Percentiles rank a stretch among this genome's conserved stretches.
These are phyloP conservation scores for Microdochium nivale DNA, from an alignment of 2,329 filamentous ascomycete species.

Conservation along the genomic window DNA sequence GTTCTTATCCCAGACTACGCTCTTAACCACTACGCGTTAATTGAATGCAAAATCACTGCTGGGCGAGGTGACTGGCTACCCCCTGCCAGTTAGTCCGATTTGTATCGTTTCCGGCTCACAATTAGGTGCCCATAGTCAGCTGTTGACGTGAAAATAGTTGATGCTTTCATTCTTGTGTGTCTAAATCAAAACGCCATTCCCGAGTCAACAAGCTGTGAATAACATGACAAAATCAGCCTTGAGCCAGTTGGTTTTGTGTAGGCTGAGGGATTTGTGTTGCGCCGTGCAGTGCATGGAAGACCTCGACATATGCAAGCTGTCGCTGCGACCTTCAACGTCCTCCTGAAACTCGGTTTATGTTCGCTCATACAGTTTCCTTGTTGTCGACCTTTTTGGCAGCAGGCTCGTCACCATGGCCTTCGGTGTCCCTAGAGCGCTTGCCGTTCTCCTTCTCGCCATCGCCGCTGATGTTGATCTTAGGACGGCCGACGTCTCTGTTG, in stretches of 20 bases:
- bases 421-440: constrained; percentile 50
- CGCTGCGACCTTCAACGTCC: neutral
- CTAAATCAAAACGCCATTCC: constrained; percentile 1
- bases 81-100: no score
- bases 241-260: neutral
- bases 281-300: neutral
- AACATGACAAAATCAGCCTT: neutral
- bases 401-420: constrained; percentile 31
- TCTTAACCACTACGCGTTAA: no score
- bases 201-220: neutral
- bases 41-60: no score
- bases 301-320: neutral
- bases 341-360: no score
- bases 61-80: no score
- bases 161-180: neutral
- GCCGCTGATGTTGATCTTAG: constrained; percentile 37
- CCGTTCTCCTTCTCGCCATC: constrained; percentile 28
- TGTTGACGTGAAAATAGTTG: neutral
- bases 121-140: neutral
- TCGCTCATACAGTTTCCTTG: constrained; percentile 26
- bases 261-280: neutral
- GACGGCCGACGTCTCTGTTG: constrained; percentile 24
- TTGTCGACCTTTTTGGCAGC: constrained; percentile 55
- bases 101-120: no score
- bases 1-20: no score